Base-by-base conservation (phyloP, 257 asterid genomes). In the Verbena officinalis region DNA sequence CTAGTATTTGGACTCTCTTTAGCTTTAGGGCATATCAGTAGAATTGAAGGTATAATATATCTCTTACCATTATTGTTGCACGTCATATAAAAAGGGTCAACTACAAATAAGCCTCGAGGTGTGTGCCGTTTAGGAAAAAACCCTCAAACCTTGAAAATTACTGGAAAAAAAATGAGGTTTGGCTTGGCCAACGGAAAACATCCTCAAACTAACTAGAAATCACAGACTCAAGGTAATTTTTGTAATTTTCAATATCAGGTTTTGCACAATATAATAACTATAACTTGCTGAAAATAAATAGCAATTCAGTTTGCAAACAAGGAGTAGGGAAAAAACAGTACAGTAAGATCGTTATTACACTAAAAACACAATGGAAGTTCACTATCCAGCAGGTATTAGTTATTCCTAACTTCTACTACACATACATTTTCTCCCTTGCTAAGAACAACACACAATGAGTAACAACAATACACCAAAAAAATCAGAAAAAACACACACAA, bases 401-500 rank as follows among this genome's bases (percentile, higher is more conserved):
- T 69, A 69, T 69, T 59, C 16, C 55, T 24, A 22, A 39, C 64
- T 27, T 27, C 33, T 57, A 62, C 20, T 38, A 57, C 62, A 62
- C 42, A 69, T 45, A 43, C 8, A 36, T 10, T 46, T 39, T 38
- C 68, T 59, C 17, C 38, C 7, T n/a, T 31, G 14, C 21, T 63
- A 30, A 62, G 31, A 43, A 66, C 4, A 48, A 58, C 11, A 39
- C 44, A 58, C 7, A 4, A 58, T 27, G 13, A 27, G 5, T 31
- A 31, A 10, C 7, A 42, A 34, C 33, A 68, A 68, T 34, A 64
- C 74, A 73, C 20, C 30, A 43, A 68, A 68, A 23, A 64, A 71
- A 73, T 20, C 30, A 43, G 20, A 42, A 55, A 27, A 27, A 2
- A 8, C 72, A 55, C 24, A 55, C 65, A 45, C 21, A 19, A 40